Evolutionary conservation across 1,284 basidiomycete genomes (phyloP).

Genomic region (Puccinia polysora): DNA sequence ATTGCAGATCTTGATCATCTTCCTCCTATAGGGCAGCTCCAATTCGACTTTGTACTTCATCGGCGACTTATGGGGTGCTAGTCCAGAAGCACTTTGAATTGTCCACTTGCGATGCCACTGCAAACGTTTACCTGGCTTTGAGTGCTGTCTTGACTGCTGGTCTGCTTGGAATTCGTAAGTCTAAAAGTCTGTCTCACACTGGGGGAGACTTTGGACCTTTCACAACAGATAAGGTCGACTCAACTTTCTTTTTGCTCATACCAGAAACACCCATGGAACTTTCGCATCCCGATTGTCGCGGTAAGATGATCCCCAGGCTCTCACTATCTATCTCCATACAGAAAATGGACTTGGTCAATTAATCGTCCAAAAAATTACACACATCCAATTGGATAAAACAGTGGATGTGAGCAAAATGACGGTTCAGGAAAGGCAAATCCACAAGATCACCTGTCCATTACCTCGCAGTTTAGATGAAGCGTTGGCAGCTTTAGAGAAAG

Average conservation of each 20-base stretch:
- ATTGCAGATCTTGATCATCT: not conserved
- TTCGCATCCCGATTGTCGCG: constrained; percentile 30
- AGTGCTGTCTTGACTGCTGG: constrained; percentile 40
- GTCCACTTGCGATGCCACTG: constrained; percentile 23
- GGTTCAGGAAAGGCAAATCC: constrained; percentile 24
- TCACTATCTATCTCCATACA: not conserved
- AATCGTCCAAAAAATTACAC: not conserved
- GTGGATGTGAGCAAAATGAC: constrained; percentile 39
- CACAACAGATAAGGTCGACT: too few relatives aligned
- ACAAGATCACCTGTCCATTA: constrained; percentile 29
- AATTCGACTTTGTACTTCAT: constrained; percentile 33
- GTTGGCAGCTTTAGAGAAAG: constrained; percentile 29
- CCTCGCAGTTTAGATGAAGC: constrained; percentile 35
- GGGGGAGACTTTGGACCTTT: not conserved
- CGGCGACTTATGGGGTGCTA: constrained; percentile 3
- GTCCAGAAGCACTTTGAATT: constrained; percentile 35
- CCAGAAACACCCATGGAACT: constrained; percentile 38
- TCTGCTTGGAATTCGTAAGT: constrained; percentile 38
- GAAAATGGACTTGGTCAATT: not conserved
- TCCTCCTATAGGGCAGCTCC: constrained; percentile 15
- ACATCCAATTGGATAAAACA: not conserved
- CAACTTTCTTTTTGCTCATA: not conserved
- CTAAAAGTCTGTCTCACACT: not conserved
- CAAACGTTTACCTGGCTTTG: constrained; percentile 34
- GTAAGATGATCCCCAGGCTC: constrained; percentile 3